These are phyloP conservation scores for Calonectria naviculata DNA, from an alignment of 2,329 filamentous ascomycete genomes.

Conservation along the genomic window DNA sequence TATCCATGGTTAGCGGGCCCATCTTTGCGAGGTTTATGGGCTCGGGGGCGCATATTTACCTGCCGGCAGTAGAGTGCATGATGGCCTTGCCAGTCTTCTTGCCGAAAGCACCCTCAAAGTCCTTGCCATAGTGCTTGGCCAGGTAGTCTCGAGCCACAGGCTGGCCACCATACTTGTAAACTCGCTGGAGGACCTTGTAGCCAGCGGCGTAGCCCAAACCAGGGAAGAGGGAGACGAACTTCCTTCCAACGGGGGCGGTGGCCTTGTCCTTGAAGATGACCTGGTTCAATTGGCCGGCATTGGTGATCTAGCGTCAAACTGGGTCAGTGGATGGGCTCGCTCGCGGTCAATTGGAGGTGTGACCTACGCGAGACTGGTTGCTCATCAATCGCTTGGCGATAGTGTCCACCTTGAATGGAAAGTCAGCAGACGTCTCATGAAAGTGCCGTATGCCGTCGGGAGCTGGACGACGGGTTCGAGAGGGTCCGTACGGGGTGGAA, in stretches of 20 bases:
- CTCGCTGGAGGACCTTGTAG: constrained; percentile 96
- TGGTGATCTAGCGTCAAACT: constrained; percentile 43
- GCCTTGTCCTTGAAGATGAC: constrained; percentile 97
- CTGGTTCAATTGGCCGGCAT: constrained; percentile 75
- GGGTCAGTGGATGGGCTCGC: constrained; percentile 28
- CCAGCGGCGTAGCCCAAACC: constrained; percentile 97
- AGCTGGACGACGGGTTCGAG: constrained; percentile 17
- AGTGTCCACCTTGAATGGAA: constrained; percentile 80
- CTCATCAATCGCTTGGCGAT: constrained; percentile 99
- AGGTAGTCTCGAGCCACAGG: constrained; percentile 95
- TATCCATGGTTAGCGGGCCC: constrained; percentile 49
- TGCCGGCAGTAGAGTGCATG: constrained; percentile 96
- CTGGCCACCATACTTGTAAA: constrained; percentile 99
- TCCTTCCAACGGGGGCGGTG: constrained; percentile 72
- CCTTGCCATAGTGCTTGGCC: constrained; percentile 78
- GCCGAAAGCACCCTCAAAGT: constrained; percentile 91
- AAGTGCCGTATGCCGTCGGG: constrained; percentile 9
- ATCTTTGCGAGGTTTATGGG: not conserved
- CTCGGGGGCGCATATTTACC: constrained; percentile 57
- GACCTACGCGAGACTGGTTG: constrained; percentile 79
- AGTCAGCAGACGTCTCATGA: constrained; percentile 31
- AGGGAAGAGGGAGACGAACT: constrained; percentile 96
- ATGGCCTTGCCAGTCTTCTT: constrained; percentile 98
- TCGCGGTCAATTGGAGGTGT: constrained; percentile 52
- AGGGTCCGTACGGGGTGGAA: constrained; percentile 81